Evolutionary conservation across 1,284 basidiomycete genomes (phyloP).

Genomic region (Quambalaria eucalypti): DNA sequence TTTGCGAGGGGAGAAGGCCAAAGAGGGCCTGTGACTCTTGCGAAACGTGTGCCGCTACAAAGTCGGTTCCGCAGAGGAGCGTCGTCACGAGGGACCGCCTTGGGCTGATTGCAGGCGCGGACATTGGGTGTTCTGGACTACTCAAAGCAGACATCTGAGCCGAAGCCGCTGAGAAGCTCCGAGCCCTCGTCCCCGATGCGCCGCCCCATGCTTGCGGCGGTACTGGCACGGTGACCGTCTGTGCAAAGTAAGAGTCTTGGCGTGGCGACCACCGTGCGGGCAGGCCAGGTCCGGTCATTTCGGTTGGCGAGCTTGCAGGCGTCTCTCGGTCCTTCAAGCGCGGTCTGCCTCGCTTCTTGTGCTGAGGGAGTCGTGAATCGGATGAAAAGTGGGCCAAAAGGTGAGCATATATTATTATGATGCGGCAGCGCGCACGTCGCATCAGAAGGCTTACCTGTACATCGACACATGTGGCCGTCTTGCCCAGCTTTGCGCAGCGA

Average conservation of each 20-base stretch:
- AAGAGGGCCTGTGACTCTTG: constrained; percentile 20
- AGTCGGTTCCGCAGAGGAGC: constrained; percentile 29
- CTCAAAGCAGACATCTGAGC: background rate
- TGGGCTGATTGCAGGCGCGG: too few species aligned
- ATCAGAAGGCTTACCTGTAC: too few species aligned
- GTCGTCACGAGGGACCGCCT: constrained; percentile 10
- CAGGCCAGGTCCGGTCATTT: constrained; percentile 7
- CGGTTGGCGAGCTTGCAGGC: constrained; percentile 7
- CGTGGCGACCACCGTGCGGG: constrained; percentile 13
- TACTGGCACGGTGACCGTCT: too few species aligned
- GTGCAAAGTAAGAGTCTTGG: too few species aligned
- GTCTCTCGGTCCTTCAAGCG: constrained; percentile 24
- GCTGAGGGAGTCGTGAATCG: too few species aligned
- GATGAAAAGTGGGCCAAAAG: background rate
- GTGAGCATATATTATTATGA: background rate
- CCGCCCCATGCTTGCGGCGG: background rate
- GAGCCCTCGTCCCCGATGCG: background rate
- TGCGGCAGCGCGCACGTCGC: too few species aligned
- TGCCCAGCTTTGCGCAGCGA: constrained; percentile 31
- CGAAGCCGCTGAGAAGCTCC: background rate
- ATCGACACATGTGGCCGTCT: constrained; percentile 35
- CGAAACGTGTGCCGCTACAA: constrained; percentile 26
- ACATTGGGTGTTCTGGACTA: constrained; percentile 5
- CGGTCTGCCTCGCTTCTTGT: constrained; percentile 35
- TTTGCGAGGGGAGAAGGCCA: constrained; percentile 20